A percentile compares a stretch with the other conserved stretches of the same genome.
These are phyloP conservation scores for Fraxinus excelsior DNA, from an alignment of 257 asterid genomes.

Conservation along the genomic window DNA sequence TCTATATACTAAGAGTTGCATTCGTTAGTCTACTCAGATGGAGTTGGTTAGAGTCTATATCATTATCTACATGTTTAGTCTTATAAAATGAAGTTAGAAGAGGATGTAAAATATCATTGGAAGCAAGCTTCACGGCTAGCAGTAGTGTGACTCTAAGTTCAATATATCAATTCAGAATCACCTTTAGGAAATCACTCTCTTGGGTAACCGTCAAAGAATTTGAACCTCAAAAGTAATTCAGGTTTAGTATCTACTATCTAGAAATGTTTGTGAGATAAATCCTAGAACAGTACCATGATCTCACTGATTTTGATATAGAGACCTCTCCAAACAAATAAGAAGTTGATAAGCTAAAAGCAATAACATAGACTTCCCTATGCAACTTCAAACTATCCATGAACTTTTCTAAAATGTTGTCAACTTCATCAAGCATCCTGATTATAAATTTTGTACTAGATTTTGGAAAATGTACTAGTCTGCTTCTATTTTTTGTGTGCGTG, in stretches of 20 bases:
- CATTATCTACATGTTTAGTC: not conserved
- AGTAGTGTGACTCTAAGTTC: not conserved
- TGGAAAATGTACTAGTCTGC: not conserved
- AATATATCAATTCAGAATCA: not conserved
- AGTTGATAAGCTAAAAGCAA: not conserved
- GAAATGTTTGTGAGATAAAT: not conserved
- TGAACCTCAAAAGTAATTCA: conserved; percentile 12
- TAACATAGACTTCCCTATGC: not conserved
- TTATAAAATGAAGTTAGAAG: conserved; percentile 7
- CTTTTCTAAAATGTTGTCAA: conserved; percentile 9
- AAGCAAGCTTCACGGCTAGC: conserved; percentile 3
- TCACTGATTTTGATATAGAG: not conserved
- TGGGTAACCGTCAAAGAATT: not conserved
- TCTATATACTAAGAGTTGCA: conserved; percentile 10
- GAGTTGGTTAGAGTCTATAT: not conserved
- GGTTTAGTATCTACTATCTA: not conserved
- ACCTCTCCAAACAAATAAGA: not conserved
- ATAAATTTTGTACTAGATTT: conserved; percentile 18
- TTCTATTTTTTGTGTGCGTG: not conserved
- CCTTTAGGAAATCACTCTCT: conserved; percentile 16
- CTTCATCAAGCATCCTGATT: conserved; percentile 14
- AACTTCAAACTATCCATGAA: not conserved
- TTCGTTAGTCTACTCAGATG: conserved; percentile 11
- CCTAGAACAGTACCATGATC: not conserved
- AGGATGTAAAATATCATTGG: conserved; percentile 17